These are phyloP conservation scores for Metschnikowia corniflorae DNA, from an alignment of 805 yeast species.

Conservation along the genomic window DNA sequence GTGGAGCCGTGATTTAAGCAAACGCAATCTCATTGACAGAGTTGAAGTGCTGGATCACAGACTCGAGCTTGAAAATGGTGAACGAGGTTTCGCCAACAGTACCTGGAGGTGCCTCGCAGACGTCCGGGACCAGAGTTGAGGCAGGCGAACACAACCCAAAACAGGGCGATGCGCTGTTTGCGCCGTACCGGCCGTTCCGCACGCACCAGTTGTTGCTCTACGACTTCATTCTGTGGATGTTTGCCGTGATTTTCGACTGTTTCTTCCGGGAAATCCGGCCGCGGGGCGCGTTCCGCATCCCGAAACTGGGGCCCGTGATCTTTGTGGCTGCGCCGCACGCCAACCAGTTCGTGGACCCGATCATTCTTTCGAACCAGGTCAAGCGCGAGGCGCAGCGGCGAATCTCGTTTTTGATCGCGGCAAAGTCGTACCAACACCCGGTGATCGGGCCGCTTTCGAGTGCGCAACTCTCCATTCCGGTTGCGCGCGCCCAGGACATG, in stretches of 20 bases:
- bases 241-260: constrained; percentile 49
- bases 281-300: constrained; percentile 76
- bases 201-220: constrained; percentile 27
- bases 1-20: too few relatives aligned
- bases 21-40: too few relatives aligned
- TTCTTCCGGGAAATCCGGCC: constrained; percentile 89
- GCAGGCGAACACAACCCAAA: neutral
- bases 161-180: constrained; percentile 1
- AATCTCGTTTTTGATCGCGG: constrained; percentile 82
- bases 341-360: constrained; percentile 84
- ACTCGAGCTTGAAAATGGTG: too few relatives aligned
- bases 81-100: too few relatives aligned
- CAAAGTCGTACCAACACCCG: constrained; percentile 58
- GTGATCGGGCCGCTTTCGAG: constrained; percentile 76
- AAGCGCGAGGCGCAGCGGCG: constrained; percentile 62
- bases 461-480: constrained; percentile 82
- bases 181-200: constrained; percentile 16
- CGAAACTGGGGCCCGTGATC: constrained; percentile 75
- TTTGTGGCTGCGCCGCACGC: constrained; percentile 98
- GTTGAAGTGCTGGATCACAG: too few relatives aligned
- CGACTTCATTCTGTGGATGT: constrained; percentile 51
- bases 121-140: too few relatives aligned
- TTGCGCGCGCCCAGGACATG: constrained; percentile 87
- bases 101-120: too few relatives aligned
- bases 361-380: constrained; percentile 80